Evolutionary conservation across 192 early-diverging fungal genomes (phyloP).

Genomic region (Podila clonocystis): DNA sequence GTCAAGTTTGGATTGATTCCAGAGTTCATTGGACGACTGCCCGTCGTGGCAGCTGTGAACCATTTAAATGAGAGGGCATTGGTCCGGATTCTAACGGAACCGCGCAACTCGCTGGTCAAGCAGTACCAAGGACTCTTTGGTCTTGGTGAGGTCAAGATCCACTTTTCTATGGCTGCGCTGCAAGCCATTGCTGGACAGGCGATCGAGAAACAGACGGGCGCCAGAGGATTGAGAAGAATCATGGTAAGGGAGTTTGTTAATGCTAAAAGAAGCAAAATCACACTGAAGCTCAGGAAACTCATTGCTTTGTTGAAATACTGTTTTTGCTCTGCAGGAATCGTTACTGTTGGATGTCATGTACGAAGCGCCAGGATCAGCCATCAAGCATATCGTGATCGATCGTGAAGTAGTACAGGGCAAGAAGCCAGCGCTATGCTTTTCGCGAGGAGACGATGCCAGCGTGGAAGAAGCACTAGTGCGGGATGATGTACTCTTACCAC

Average conservation of each 20-base stretch:
- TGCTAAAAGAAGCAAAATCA: too few relatives aligned
- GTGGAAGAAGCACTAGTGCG: slow-evolving; percentile 14
- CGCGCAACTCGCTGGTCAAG: slow-evolving; percentile 78
- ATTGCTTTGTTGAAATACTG: not conserved
- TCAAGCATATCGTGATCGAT: slow-evolving; percentile 75
- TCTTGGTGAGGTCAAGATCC: slow-evolving; percentile 70
- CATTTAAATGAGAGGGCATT: slow-evolving; percentile 72
- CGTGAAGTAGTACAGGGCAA: slow-evolving; percentile 66
- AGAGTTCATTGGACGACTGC: slow-evolving; percentile 86
- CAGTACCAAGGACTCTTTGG: slow-evolving; percentile 81
- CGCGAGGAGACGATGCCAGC: slow-evolving; percentile 21
- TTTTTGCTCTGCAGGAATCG: slow-evolving; percentile 58
- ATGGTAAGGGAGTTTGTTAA: slow-evolving; percentile 57
- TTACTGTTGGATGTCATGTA: slow-evolving; percentile 80
- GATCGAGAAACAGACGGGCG: slow-evolving; percentile 82
- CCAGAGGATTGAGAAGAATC: slow-evolving; percentile 83
- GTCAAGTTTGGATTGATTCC: slow-evolving; percentile 88
- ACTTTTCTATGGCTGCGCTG: slow-evolving; percentile 75
- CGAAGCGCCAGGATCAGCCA: slow-evolving; percentile 74
- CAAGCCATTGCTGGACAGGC: slow-evolving; percentile 73
- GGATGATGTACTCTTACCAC: slow-evolving; percentile 3
- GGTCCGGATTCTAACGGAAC: slow-evolving; percentile 77
- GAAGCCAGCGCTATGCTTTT: slow-evolving; percentile 69
- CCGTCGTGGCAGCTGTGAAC: slow-evolving; percentile 78
- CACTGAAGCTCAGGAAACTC: not conserved